Evolutionary conservation across 2,329 filamentous ascomycete species (phyloP), one percentile per base, ranked within the genome.

Genomic region (Fusarium udum): DNA sequence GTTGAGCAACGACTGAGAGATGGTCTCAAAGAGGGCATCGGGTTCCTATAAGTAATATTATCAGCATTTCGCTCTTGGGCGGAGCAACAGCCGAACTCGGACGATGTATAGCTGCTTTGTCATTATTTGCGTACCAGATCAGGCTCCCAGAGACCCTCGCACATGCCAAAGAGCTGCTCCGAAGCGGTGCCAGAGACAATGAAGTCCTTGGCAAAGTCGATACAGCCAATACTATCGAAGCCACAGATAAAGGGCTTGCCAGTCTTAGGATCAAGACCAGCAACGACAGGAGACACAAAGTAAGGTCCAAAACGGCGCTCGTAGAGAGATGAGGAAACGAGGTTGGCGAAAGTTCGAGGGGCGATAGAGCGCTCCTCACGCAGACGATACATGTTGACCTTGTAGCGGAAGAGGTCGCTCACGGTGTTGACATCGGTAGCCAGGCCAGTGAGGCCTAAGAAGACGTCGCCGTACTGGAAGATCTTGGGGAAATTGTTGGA

Each of bases 401-500:
- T 99, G 91, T 97, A 98, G 81, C 96, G 95, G 90, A 99, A 97
- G 77, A 98, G 92, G 85, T 99, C 95, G 79, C 92, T 93, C 77
- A 99, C 95, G 78, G 95, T 98, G 75, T 90, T 90, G 75, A 99
- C 95, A 83, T 99, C 96, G 78, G 96, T 99, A 70, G 96, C 96
- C 58, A 99, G 93, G 63, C 96, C 96, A 9, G 96, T 98, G 70
- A 99, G 91, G 64, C 96, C 96, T 40, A 99, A 93, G 85, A 97
- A 98, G 79, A 96, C 94, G 69, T 95, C 94, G 80, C 94, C 95
- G 89, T 97, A 98, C 84, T 92, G 91, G 91, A 98, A 98, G 88
- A 99, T 94, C 89, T 99, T 99, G 87, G 96, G 96, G 89, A 98
- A 98, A 92, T 98, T 96, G 92, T 99, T 99, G 83, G 95, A 98